Conservation (phyloP, 495 filamentous ascomycete species). For the Aspergillus steynii region DNA sequence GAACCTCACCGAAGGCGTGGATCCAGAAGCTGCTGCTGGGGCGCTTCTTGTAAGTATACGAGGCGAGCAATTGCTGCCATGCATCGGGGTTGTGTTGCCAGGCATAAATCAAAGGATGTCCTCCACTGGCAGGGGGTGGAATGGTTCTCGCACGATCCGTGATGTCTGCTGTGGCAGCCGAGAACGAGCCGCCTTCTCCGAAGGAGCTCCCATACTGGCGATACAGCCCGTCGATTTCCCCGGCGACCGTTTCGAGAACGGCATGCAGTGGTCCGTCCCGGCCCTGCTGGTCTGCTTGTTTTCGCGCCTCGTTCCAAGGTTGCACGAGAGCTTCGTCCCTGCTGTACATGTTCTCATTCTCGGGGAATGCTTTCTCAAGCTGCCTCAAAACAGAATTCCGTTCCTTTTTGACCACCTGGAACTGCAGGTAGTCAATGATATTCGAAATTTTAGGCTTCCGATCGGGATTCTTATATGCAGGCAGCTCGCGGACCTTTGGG, state of each 20-base stretch:
- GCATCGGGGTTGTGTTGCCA: constrained; percentile 43
- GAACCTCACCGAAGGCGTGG: constrained; percentile 62
- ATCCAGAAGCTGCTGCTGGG: constrained; percentile 53
- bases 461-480: constrained; percentile 43
- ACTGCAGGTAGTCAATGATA: constrained; percentile 75
- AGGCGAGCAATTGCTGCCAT: constrained; percentile 58
- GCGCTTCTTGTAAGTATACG: constrained; percentile 52
- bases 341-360: constrained; percentile 16
- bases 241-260: constrained; percentile 23
- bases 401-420: constrained; percentile 55
- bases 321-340: constrained; percentile 53
- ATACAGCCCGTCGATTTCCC: constrained; percentile 17
- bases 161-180: constrained; percentile 23
- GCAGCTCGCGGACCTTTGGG: constrained; percentile 29
- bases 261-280: constrained; percentile 26
- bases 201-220: constrained; percentile 22
- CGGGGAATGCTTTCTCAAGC: constrained; percentile 42
- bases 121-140: constrained; percentile 27
- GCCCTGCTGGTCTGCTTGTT: constrained; percentile 23
- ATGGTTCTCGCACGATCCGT: constrained; percentile 25
- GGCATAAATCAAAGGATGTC: constrained; percentile 43
- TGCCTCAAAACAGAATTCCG: constrained; percentile 50
- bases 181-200: constrained; percentile 17
- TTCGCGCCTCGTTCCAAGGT: constrained; percentile 38
- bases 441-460: constrained; percentile 39